Percentiles rank a stretch among this genome's conserved stretches.
These are phyloP conservation scores for Ophiocordyceps unilateralis DNA, from an alignment of 2,329 filamentous ascomycete species.

Conservation along the genomic window DNA sequence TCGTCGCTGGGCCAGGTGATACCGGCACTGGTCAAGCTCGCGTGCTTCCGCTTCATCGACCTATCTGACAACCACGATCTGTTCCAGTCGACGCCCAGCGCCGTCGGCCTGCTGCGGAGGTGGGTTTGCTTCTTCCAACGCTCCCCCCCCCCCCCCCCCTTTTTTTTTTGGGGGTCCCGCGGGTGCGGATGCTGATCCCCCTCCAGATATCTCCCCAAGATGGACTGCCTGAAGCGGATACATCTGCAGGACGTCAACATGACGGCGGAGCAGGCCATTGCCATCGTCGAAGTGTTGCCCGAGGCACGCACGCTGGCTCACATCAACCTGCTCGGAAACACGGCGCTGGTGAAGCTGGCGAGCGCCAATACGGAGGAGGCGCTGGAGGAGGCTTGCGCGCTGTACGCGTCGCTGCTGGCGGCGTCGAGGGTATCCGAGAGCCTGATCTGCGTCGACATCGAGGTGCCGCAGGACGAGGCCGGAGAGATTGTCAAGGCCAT, in stretches of 20 bases:
- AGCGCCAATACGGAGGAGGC: slow-evolving; percentile 58
- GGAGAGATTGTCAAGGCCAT: slow-evolving; percentile 83
- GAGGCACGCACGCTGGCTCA: slow-evolving; percentile 71
- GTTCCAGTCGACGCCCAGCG: slow-evolving; percentile 58
- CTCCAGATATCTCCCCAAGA: slow-evolving; percentile 55
- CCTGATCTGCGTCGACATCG: slow-evolving; percentile 80
- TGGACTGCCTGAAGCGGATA: slow-evolving; percentile 62
- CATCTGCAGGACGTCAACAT: slow-evolving; percentile 76
- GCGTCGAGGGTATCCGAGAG: slow-evolving; percentile 70
- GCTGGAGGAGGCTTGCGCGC: slow-evolving; percentile 84
- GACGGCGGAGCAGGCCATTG: slow-evolving; percentile 75
- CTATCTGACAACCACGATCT: slow-evolving; percentile 76
- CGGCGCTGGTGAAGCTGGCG: slow-evolving; percentile 51
- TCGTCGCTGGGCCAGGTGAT: slow-evolving; percentile 57
- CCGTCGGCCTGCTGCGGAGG: slow-evolving; percentile 57
- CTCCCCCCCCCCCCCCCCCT: neutral
- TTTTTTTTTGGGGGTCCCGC: no score
- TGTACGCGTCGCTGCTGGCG: slow-evolving; percentile 82
- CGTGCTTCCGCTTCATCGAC: slow-evolving; percentile 73
- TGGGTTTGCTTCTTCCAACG: slow-evolving; percentile 24
- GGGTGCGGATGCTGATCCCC: no score
- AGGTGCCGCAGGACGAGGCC: slow-evolving; percentile 65
- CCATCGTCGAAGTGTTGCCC: slow-evolving; percentile 75
- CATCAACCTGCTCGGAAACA: slow-evolving; percentile 73
- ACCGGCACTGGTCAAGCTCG: slow-evolving; percentile 51